Evolutionary conservation across 202 grass and related monocot species (phyloP).

Genomic region (Schoenoplectus tabernaemontani): DNA sequence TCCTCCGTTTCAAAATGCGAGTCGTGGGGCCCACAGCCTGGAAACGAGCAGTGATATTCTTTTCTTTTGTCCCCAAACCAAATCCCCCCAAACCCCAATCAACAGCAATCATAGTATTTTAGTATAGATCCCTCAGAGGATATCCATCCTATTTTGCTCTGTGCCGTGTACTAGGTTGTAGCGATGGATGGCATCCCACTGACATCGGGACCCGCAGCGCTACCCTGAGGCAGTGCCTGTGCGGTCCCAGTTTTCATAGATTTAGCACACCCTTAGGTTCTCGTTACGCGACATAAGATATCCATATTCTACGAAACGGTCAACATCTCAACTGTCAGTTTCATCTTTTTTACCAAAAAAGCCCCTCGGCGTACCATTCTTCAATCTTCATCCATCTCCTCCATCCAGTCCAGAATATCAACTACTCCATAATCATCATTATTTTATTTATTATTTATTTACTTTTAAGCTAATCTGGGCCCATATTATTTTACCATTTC

Average conservation of each 20-base stretch:
- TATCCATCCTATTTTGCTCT: background rate
- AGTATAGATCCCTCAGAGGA: conserved; percentile 11
- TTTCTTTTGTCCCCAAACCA: background rate
- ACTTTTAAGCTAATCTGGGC: no score
- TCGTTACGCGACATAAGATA: background rate
- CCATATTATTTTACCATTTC: no score
- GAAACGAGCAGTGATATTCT: conserved; percentile 1
- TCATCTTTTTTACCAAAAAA: background rate
- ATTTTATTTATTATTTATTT: no score
- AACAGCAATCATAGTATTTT: no score
- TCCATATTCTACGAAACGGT: background rate
- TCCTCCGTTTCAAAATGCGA: background rate
- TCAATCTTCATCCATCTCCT: no score
- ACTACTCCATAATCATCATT: no score
- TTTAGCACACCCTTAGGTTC: background rate
- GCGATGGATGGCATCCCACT: background rate
- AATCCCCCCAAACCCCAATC: no score
- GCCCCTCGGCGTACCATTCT: no score
- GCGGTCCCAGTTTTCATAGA: background rate
- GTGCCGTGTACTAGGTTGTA: background rate
- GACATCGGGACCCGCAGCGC: no score
- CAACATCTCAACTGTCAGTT: background rate
- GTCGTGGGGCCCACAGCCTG: background rate
- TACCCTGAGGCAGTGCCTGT: no score
- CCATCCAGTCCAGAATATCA: no score